A percentile compares a stretch with the other conserved stretches of the same genome.
phyloP scores from a whole-genome alignment of 2,329 filamentous ascomycete species.

The Aspergillus ruber region DNA sequence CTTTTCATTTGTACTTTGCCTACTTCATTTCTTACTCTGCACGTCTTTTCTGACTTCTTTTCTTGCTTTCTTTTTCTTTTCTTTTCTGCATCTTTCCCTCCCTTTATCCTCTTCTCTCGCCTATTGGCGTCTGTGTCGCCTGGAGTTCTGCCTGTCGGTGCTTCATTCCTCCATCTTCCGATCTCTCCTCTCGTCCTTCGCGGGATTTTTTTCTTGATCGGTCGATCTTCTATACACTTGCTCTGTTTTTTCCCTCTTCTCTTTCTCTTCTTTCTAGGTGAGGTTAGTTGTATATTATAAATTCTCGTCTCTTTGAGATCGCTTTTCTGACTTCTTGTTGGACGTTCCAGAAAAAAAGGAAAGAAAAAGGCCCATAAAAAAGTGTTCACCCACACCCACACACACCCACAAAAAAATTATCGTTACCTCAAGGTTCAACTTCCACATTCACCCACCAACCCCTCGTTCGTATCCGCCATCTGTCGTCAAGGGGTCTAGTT shows the following conservation, averaged over 20 bases:
- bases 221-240: constrained; percentile 7
- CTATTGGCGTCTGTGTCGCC: constrained; percentile 16
- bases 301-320: too few relatives aligned
- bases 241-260: constrained; percentile 6
- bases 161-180: constrained; percentile 15
- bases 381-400: neutral
- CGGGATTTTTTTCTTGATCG: constrained; percentile 16
- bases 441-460: neutral
- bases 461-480: neutral
- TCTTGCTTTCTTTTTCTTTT: constrained; percentile 14
- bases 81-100: constrained; percentile 12
- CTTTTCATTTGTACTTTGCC: constrained; percentile 9
- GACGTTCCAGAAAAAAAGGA: constrained; percentile 1
- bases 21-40: constrained; percentile 13
- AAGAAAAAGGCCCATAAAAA: neutral
- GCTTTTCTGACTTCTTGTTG: neutral
- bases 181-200: constrained; percentile 6
- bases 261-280: constrained; percentile 13
- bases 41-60: too few relatives aligned
- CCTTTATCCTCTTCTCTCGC: constrained; percentile 9
- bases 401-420: neutral
- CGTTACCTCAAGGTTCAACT: neutral
- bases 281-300: too few relatives aligned
- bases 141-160: constrained; percentile 15
- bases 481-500: neutral